A percentile compares a stretch with the other conserved stretches of the same genome.
Conservation (phyloP, 2,329 filamentous ascomycete species). For the Penicillium nordicum region DNA sequence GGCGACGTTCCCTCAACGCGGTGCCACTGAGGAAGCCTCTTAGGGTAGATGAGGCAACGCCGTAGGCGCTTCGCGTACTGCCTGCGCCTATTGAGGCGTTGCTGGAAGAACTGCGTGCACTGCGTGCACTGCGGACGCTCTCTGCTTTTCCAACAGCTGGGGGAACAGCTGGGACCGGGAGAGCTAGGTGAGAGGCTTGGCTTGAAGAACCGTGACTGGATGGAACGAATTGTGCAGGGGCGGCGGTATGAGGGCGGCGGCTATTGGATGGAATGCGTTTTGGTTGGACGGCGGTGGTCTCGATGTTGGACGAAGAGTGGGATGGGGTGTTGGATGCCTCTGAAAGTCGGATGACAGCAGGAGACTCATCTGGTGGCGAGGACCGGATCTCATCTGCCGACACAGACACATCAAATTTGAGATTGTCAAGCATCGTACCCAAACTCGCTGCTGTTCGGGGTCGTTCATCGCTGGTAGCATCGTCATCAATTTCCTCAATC, state of each 20-base stretch:
- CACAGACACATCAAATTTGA: constrained; percentile 36
- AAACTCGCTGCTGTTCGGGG: constrained; percentile 39
- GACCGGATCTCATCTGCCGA: constrained; percentile 27
- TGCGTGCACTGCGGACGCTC: constrained; percentile 38
- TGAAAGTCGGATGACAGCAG: constrained; percentile 13
- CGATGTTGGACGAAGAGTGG: constrained; percentile 1
- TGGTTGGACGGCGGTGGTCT: constrained; percentile 16
- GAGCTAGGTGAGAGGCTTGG: constrained; percentile 22
- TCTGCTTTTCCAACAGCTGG: constrained; percentile 26
- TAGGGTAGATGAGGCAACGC: constrained; percentile 36
- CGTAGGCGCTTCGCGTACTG: constrained; percentile 37
- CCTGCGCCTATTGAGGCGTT: constrained; percentile 35
- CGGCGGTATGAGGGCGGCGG: constrained; percentile 29
- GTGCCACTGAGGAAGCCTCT: constrained; percentile 34
- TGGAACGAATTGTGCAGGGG: constrained; percentile 21
- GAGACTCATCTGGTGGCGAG: constrained; percentile 18
- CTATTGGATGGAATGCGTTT: constrained; percentile 16
- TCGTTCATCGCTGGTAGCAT: constrained; percentile 37
- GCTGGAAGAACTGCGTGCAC: constrained; percentile 35
- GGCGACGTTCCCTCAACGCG: constrained; percentile 29
- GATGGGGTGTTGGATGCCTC: constrained; percentile 16
- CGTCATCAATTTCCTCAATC: constrained; percentile 26
- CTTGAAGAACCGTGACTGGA: constrained; percentile 25
- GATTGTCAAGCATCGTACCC: constrained; percentile 37
- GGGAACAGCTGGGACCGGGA: constrained; percentile 33